Conservation (phyloP, 2,329 filamentous ascomycete genomes). For the Sporothrix pallida region DNA sequence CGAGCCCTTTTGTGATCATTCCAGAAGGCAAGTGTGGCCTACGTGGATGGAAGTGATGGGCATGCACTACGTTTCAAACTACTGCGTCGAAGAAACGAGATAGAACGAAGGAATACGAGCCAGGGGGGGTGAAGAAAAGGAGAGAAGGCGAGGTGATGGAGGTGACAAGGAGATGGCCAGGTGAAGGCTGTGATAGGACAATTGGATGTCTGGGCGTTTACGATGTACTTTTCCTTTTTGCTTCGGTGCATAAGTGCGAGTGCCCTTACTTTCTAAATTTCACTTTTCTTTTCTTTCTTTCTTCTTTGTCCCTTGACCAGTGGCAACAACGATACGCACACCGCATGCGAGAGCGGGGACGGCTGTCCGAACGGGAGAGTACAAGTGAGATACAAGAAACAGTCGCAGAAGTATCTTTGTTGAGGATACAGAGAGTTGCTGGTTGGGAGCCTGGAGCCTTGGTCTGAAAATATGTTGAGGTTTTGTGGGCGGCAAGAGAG, state of each 20-base stretch:
- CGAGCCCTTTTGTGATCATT: too few relatives aligned
- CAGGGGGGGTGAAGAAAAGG: too few relatives aligned
- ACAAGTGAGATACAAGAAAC: too few relatives aligned
- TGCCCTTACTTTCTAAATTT: neutral
- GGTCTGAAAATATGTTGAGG: too few relatives aligned
- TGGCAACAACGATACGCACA: neutral
- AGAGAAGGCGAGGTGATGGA: neutral
- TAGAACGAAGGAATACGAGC: neutral
- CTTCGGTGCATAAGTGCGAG: neutral
- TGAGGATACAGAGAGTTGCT: too few relatives aligned
- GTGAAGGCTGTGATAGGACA: neutral
- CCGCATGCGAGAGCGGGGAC: neutral
- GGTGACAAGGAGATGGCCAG: neutral
- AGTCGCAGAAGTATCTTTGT: neutral
- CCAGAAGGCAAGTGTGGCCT: too few relatives aligned
- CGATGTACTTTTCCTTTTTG: neutral
- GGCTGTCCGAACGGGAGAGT: neutral
- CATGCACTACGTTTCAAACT: slow-evolving; percentile 15
- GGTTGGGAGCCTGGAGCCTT: too few relatives aligned
- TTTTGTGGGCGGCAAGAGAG: too few relatives aligned
- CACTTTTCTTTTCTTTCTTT: neutral
- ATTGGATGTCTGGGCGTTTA: neutral
- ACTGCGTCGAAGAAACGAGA: too few relatives aligned
- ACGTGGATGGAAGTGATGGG: neutral
- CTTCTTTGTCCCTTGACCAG: neutral